Evolutionary conservation across 108 stramenopile species (phyloP).

Genomic region (Pseudonitzschia multiseries): DNA sequence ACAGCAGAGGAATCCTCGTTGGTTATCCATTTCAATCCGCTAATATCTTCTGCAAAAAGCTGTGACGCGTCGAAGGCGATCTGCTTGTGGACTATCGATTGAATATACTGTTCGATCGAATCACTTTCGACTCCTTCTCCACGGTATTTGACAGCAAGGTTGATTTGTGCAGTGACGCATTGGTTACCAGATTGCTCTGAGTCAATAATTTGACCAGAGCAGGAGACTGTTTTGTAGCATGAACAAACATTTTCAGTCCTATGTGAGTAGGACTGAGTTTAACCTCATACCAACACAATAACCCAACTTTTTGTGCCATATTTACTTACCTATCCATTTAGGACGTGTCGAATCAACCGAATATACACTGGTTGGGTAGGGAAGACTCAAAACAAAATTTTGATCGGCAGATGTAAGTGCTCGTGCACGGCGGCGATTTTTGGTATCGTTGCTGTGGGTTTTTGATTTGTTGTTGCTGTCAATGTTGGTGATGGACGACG

Average conservation of each 20-base stretch:
- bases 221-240: background rate
- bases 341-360: constrained; percentile 2
- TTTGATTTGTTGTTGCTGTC: background rate
- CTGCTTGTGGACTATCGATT: constrained; percentile 11
- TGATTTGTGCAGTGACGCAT: constrained; percentile 7
- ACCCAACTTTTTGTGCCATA: background rate
- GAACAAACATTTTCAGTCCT: background rate
- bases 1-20: background rate
- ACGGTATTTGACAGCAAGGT: background rate
- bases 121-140: background rate
- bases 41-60: constrained; percentile 6
- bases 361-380: constrained; percentile 7
- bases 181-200: background rate
- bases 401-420: background rate
- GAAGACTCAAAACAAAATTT: background rate
- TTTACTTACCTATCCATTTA: constrained; percentile 9
- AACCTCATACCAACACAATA: background rate
- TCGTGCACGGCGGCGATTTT: background rate
- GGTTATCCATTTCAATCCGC: background rate
- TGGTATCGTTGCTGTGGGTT: background rate
- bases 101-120: constrained; percentile 2
- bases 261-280: background rate
- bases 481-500: background rate
- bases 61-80: background rate
- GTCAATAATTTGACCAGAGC: background rate